These are phyloP conservation scores for Penicillium silybi DNA, from an alignment of 495 filamentous ascomycete species.

Conservation along the genomic window DNA sequence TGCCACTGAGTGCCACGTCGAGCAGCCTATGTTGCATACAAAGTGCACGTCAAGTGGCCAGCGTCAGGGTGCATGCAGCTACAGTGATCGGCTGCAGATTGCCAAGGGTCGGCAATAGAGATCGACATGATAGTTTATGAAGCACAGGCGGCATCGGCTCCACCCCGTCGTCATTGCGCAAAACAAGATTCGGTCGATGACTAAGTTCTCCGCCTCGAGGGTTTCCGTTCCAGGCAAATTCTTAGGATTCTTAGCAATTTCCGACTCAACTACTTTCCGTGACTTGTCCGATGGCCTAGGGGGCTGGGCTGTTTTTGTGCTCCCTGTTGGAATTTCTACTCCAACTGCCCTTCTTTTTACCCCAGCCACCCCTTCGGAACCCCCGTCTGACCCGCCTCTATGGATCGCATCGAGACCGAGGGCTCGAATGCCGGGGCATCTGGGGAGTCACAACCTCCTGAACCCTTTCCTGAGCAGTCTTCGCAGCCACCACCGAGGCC, in stretches of 20 bases:
- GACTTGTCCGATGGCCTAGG: slow-evolving; percentile 2
- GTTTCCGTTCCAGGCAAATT: not conserved
- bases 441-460: not conserved
- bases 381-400: slow-evolving; percentile 9
- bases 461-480: slow-evolving; percentile 9
- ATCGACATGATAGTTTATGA: too few species aligned
- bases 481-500: slow-evolving; percentile 5
- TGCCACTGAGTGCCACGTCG: too few species aligned
- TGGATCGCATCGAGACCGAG: slow-evolving; percentile 44
- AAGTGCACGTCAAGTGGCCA: too few species aligned
- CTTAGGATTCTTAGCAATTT: too few species aligned
- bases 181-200: slow-evolving; percentile 17
- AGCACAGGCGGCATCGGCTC: not conserved
- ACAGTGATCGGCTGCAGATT: too few species aligned
- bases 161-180: not conserved
- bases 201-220: slow-evolving; percentile 3
- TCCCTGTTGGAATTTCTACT: not conserved
- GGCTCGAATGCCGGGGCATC: slow-evolving; percentile 13
- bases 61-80: too few species aligned
- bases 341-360: not conserved
- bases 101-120: too few species aligned
- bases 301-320: not conserved
- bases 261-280: not conserved
- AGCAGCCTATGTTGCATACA: too few species aligned
- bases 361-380: not conserved